Percentiles rank a stretch among this genome's conserved stretches.
Evolutionary conservation across 2,329 filamentous ascomycete species (phyloP).

Genomic region (Bipolaris victoriae): DNA sequence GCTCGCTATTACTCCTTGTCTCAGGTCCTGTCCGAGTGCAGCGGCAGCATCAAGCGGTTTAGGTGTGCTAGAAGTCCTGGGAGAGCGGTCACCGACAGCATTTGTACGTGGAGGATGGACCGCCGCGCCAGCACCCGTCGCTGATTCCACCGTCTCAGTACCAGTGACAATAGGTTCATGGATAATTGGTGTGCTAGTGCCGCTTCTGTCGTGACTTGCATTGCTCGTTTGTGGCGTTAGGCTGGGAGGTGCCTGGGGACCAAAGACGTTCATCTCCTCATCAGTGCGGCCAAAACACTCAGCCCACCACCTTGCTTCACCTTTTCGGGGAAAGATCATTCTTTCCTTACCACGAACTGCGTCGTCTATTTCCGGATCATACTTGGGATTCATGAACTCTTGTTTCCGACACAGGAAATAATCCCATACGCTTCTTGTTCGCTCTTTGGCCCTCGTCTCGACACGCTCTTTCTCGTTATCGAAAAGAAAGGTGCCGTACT

Average conservation of each 20-base stretch:
- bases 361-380: constrained; percentile 77
- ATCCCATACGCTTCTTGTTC: constrained; percentile 90
- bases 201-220: constrained; percentile 31
- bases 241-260: constrained; percentile 32
- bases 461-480: constrained; percentile 90
- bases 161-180: constrained; percentile 46
- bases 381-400: constrained; percentile 84
- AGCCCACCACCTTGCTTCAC: constrained; percentile 91
- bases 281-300: constrained; percentile 85
- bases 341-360: constrained; percentile 79
- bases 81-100: constrained; percentile 22
- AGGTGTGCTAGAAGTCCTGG: constrained; percentile 12
- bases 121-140: constrained; percentile 41
- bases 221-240: constrained; percentile 40
- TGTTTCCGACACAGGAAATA: constrained; percentile 84
- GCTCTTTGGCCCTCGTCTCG: constrained; percentile 70
- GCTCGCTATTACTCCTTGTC: constrained; percentile 39
- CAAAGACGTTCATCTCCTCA: constrained; percentile 83
- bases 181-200: constrained; percentile 34
- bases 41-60: constrained; percentile 38
- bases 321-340: constrained; percentile 78
- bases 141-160: constrained; percentile 41
- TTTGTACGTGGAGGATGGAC: constrained; percentile 33
- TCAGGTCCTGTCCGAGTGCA: constrained; percentile 37
- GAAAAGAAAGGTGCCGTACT: constrained; percentile 95